Evolutionary conservation across 345 rosid genomes (phyloP).

Genomic region (Geranium brycei): DNA sequence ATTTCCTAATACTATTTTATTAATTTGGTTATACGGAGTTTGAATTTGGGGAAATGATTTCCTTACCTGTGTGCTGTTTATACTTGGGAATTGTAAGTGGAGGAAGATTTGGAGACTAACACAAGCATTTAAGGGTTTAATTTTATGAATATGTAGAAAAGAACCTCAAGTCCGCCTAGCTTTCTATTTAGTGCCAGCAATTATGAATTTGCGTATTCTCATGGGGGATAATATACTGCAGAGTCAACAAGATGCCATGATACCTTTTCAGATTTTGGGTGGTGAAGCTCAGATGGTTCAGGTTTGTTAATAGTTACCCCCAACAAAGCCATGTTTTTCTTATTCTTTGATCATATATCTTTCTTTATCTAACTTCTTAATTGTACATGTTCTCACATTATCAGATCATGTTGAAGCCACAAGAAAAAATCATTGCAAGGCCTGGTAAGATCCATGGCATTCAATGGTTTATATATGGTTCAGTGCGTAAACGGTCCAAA

Average conservation of each 20-base stretch:
- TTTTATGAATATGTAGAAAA: background rate
- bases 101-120: too few relatives aligned
- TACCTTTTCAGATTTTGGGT: conserved; percentile 89
- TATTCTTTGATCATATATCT: background rate
- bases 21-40: too few relatives aligned
- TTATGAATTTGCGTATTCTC: background rate
- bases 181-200: background rate
- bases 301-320: conserved; percentile 27
- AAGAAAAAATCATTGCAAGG: conserved; percentile 69
- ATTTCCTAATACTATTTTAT: too few relatives aligned
- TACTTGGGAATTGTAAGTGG: too few relatives aligned
- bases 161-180: background rate
- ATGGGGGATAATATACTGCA: conserved; percentile 19
- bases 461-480: background rate
- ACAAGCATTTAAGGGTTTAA: too few relatives aligned
- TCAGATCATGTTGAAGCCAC: conserved; percentile 91
- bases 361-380: background rate
- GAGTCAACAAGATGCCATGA: conserved; percentile 77
- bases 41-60: too few relatives aligned
- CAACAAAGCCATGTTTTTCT: background rate
- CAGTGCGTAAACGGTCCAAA: background rate
- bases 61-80: too few relatives aligned
- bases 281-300: conserved; percentile 98
- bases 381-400: conserved; percentile 6
- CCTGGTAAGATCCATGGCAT: conserved; percentile 45